Base-by-base conservation (phyloP, 106 monocot species). In the Allium sativum region DNA sequence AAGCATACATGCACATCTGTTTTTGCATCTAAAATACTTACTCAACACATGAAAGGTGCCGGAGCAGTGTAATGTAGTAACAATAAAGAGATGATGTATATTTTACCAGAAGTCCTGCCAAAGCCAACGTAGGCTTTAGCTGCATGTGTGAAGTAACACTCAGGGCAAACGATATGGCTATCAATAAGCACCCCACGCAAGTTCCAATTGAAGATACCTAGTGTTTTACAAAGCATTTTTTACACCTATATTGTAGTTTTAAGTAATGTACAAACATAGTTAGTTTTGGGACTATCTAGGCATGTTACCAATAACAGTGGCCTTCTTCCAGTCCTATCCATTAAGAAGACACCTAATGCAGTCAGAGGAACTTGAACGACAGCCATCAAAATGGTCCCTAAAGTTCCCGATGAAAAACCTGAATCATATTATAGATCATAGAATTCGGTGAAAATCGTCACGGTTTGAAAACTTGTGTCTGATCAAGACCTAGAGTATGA, bases 131-230 rank as follows among this genome's bases (percentile, higher is more conserved):
- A 6, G 69, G 53, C 16, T 31, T 68, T 68, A 67, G 11, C n/a
- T 62, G 52, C 48, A 16, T 22, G n/a, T 31, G 13, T 7, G 65
- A 18, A 51, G 40, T 52, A 50, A 68, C 77, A 68, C 74, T 53
- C 20, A 76, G 50, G 22, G 61, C 11, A 70, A 82, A 82, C 5
- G 74, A 82, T 10, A 82, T 48, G 42, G 52, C 78, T 47, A 61
- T 56, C 10, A 78, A 53, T 44, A 77, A 60, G 63, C 68, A 65
- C 3, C 82, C 82, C 44, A 82, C 8, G 65, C 63, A 82, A 57
- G 82, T 82, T 43, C 82, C 82, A 3, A 74, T 56, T 56, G 82
- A 73, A 45, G 82, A 82, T 58, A 74, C 70, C 82, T 82, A 48
- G 18, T 40, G 13, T 13, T 8, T 60, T 60, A 3, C 44, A 31